These are phyloP conservation scores for Coniochaeta sp. DNA, from an alignment of 2,329 filamentous ascomycete genomes.

Conservation along the genomic window DNA sequence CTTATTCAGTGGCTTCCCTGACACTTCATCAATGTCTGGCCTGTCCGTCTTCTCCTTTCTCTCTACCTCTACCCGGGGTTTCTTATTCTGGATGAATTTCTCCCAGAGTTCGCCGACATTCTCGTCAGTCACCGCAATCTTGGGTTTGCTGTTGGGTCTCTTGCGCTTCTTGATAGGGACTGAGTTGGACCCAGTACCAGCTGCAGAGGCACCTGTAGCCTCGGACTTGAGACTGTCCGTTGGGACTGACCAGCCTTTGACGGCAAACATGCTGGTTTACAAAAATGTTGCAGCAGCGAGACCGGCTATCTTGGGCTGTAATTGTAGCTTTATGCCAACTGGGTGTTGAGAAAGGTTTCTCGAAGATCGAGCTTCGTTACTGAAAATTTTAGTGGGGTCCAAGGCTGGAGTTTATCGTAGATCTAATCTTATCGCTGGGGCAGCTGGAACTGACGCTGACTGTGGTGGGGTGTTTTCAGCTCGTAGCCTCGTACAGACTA, in stretches of 20 bases:
- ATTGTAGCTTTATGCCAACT: too few species aligned
- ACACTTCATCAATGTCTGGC: constrained; percentile 5
- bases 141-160: constrained; percentile 24
- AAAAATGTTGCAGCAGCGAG: background rate
- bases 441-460: too few species aligned
- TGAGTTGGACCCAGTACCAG: constrained; percentile 21
- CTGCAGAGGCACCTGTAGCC: constrained; percentile 27
- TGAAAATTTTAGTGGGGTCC: background rate
- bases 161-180: constrained; percentile 49
- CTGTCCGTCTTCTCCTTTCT: constrained; percentile 19
- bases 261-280: constrained; percentile 68
- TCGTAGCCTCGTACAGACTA: too few species aligned
- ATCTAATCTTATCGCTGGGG: background rate
- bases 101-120: constrained; percentile 78
- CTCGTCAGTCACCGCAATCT: constrained; percentile 48
- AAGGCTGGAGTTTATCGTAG: background rate
- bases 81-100: constrained; percentile 66
- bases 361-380: too few species aligned
- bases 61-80: background rate
- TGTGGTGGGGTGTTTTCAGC: background rate
- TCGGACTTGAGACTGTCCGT: constrained; percentile 66
- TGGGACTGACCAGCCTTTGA: constrained; percentile 85
- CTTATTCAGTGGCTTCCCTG: constrained; percentile 15
- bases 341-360: background rate
- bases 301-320: background rate